These are phyloP conservation scores for Neonectria neomacrospora DNA, from an alignment of 2,329 filamentous ascomycete species.

Conservation along the genomic window DNA sequence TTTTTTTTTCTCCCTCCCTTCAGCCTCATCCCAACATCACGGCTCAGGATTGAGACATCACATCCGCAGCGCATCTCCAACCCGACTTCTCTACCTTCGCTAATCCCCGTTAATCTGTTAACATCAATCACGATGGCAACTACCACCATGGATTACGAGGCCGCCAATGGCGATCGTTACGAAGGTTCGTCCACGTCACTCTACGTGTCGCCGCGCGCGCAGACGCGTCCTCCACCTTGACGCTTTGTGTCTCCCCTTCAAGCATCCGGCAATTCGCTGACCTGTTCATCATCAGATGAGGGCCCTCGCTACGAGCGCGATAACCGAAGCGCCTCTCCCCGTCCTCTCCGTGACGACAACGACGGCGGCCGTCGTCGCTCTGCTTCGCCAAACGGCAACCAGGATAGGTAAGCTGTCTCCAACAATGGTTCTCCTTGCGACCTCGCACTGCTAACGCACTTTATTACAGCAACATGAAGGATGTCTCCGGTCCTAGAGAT, in stretches of 20 bases:
- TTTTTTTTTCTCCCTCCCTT: conserved; percentile 41
- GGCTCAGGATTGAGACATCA: conserved; percentile 42
- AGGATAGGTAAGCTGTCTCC: conserved; percentile 42
- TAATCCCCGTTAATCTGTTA: conserved; percentile 31
- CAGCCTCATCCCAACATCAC: conserved; percentile 41
- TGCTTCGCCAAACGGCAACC: conserved; percentile 67
- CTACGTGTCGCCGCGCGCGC: conserved; percentile 25
- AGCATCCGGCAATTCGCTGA: conserved; percentile 21
- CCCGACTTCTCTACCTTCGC: conserved; percentile 6
- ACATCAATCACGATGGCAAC: conserved; percentile 63
- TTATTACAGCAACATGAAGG: conserved; percentile 59
- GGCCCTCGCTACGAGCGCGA: conserved; percentile 73
- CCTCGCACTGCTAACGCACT: conserved; percentile 22
- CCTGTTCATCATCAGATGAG: conserved; percentile 60
- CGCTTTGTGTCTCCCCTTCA: background rate
- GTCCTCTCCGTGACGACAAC: conserved; percentile 69
- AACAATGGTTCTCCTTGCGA: background rate
- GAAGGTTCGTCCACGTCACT: conserved; percentile 62
- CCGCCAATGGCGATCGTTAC: conserved; percentile 73
- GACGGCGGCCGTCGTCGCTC: conserved; percentile 70
- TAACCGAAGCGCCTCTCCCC: conserved; percentile 73
- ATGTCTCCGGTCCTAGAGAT: conserved; percentile 61
- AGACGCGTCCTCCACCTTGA: conserved; percentile 30
- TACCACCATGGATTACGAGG: conserved; percentile 77
- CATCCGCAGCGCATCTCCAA: conserved; percentile 35